phyloP scores from a whole-genome alignment of 2,329 filamentous ascomycete species.

The Aspergillus pseudoterreus region DNA sequence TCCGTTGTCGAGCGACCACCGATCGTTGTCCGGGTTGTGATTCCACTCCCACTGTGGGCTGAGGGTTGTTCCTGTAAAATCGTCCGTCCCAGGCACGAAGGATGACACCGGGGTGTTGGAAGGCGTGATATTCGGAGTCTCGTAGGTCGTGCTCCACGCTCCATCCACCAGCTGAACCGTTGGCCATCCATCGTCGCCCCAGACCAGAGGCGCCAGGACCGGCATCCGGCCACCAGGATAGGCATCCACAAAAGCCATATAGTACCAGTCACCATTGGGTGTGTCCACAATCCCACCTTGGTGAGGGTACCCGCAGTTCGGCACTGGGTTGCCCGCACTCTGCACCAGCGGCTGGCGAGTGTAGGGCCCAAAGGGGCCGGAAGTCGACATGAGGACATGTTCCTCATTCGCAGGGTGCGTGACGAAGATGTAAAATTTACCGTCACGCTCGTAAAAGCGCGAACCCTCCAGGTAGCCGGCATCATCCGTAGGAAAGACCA shows the following conservation, averaged over 20 bases:
- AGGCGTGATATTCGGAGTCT: neutral
- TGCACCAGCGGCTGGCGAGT: no score
- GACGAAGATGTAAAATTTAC: slow-evolving; percentile 54
- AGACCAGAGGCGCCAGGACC: slow-evolving; percentile 54
- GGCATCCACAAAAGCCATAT: slow-evolving; percentile 54
- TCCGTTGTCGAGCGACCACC: slow-evolving; percentile 44
- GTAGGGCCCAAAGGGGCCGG: slow-evolving; percentile 48
- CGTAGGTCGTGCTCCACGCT: slow-evolving; percentile 44
- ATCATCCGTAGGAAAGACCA: slow-evolving; percentile 43
- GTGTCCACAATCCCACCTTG: slow-evolving; percentile 57
- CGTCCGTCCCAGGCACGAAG: slow-evolving; percentile 28
- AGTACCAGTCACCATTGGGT: slow-evolving; percentile 54
- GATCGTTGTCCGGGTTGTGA: slow-evolving; percentile 54
- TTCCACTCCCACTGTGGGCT: slow-evolving; percentile 58
- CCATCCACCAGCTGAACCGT: slow-evolving; percentile 41
- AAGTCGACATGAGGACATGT: slow-evolving; percentile 49
- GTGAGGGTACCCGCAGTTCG: slow-evolving; percentile 47
- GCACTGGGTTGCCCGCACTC: slow-evolving; percentile 34
- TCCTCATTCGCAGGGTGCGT: slow-evolving; percentile 46
- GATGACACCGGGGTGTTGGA: no score
- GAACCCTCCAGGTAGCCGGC: slow-evolving; percentile 49
- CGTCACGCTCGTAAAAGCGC: slow-evolving; percentile 57
- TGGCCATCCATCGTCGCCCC: slow-evolving; percentile 53
- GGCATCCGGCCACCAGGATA: slow-evolving; percentile 58
- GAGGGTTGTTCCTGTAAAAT: slow-evolving; percentile 43